phyloP scores from a whole-genome alignment of 225 moss, liverwort and hornwort species.

The Rhytidiadelphus loreus region DNA sequence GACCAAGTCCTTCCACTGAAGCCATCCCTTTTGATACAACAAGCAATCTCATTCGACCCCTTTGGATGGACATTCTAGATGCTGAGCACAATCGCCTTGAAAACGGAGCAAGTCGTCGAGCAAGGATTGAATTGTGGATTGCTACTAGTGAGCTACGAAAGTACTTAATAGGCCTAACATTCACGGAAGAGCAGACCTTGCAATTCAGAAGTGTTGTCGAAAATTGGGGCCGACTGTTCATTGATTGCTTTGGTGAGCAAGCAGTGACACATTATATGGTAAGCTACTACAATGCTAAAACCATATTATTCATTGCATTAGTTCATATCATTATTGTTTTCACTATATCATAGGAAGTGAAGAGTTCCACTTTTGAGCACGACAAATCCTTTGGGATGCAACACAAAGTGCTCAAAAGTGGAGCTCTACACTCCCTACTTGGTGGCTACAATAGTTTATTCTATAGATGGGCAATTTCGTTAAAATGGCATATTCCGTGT shows the following conservation, averaged over 20 bases:
- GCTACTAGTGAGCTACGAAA: background rate
- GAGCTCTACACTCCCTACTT: background rate
- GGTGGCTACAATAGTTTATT: no score
- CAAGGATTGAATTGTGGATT: background rate
- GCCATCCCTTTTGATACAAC: fast-evolving
- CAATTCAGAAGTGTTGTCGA: background rate
- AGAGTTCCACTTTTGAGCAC: no score
- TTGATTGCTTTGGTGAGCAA: background rate
- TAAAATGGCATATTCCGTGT: no score
- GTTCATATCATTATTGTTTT: no score
- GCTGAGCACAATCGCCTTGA: background rate
- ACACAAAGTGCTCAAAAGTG: background rate
- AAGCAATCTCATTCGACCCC: background rate
- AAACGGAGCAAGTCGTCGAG: background rate
- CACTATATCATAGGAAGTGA: no score
- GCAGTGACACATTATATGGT: background rate
- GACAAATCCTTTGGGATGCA: no score
- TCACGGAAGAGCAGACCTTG: background rate
- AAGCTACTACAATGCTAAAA: background rate
- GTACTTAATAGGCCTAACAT: background rate
- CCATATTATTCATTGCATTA: background rate
- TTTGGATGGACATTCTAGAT: background rate
- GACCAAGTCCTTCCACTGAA: background rate
- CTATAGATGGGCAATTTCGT: no score
- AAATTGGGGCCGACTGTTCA: background rate